phyloP scores from a whole-genome alignment of 2,329 filamentous ascomycete species.

The Colletotrichum sojae region DNA sequence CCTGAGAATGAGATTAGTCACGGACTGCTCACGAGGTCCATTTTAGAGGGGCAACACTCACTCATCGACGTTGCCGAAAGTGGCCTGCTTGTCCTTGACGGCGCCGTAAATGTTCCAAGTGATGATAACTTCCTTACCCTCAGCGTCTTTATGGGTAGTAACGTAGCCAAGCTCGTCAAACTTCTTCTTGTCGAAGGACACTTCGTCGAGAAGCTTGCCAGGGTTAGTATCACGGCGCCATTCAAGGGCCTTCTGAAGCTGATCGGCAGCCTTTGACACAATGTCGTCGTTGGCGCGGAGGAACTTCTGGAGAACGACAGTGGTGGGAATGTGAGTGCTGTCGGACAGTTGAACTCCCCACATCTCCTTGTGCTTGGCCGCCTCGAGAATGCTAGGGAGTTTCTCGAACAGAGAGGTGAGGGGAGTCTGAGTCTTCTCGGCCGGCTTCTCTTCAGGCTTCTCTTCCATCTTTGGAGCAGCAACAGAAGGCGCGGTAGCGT shows the following conservation, averaged over 20 bases:
- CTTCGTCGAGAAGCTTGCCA: constrained; percentile 72
- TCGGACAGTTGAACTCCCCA: constrained; percentile 83
- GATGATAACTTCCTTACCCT: constrained; percentile 74
- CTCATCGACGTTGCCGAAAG: constrained; percentile 87
- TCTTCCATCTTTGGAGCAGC: constrained; percentile 41
- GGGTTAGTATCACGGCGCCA: constrained; percentile 88
- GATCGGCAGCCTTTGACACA: constrained; percentile 79
- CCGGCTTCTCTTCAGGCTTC: constrained; percentile 42
- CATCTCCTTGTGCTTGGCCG: constrained; percentile 80
- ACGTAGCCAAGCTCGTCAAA: constrained; percentile 87
- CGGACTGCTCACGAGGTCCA: background rate
- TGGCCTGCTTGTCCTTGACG: constrained; percentile 85
- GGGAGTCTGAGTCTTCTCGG: constrained; percentile 48
- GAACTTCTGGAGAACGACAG: constrained; percentile 92
- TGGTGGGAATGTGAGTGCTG: constrained; percentile 77
- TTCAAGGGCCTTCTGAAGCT: constrained; percentile 83
- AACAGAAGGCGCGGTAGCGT: constrained; percentile 41
- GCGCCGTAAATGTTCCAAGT: constrained; percentile 96
- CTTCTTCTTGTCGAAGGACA: constrained; percentile 76
- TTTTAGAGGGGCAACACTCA: constrained; percentile 60
- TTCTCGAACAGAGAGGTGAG: constrained; percentile 71
- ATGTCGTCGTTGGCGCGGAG: constrained; percentile 90
- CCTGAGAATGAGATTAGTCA: constrained; percentile 57
- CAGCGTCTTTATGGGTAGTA: constrained; percentile 74
- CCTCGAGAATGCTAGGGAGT: constrained; percentile 70